A percentile compares a stretch with the other conserved stretches of the same genome.
These are phyloP conservation scores for Cryptococcus floricola DNA, from an alignment of 1,284 basidiomycete species.

Conservation along the genomic window DNA sequence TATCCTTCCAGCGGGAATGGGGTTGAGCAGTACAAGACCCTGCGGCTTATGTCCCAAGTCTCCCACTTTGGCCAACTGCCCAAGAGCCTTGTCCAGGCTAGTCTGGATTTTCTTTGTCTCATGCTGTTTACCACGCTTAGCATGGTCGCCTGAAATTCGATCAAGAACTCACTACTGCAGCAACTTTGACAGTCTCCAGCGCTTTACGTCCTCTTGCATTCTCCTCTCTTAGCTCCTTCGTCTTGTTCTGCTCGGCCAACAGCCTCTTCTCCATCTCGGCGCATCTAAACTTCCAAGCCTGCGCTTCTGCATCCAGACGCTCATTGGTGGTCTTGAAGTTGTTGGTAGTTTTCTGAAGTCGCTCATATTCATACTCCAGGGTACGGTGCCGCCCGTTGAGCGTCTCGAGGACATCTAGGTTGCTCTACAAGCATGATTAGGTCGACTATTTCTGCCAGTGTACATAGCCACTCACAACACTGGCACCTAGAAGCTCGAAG, in stretches of 20 bases:
- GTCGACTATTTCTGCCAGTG: neutral
- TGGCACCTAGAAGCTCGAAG: conserved; percentile 69
- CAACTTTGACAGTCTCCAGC: conserved; percentile 41
- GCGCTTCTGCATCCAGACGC: conserved; percentile 55
- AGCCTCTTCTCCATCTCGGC: conserved; percentile 40
- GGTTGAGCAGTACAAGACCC: conserved; percentile 42
- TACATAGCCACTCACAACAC: conserved; percentile 60
- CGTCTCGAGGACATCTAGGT: conserved; percentile 73
- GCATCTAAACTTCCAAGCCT: conserved; percentile 63
- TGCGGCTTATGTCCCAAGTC: conserved; percentile 40
- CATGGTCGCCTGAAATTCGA: neutral
- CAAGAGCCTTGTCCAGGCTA: conserved; percentile 71
- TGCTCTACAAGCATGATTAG: conserved; percentile 53
- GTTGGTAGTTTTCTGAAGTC: conserved; percentile 59
- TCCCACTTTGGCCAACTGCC: conserved; percentile 67
- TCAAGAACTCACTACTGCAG: conserved; percentile 39
- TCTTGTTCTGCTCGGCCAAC: conserved; percentile 58
- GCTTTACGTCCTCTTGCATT: conserved; percentile 39
- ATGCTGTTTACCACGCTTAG: conserved; percentile 43
- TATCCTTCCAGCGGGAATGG: conserved; percentile 29
- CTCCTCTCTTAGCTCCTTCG: conserved; percentile 53
- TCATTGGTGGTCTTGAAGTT: conserved; percentile 10
- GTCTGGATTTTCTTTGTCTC: conserved; percentile 73
- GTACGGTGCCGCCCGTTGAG: conserved; percentile 70
- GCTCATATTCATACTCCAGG: conserved; percentile 75